Percentiles rank a stretch among this genome's conserved stretches.
phyloP scores from a whole-genome alignment of 2,329 filamentous ascomycete species.

The Fusarium xylarioides region DNA sequence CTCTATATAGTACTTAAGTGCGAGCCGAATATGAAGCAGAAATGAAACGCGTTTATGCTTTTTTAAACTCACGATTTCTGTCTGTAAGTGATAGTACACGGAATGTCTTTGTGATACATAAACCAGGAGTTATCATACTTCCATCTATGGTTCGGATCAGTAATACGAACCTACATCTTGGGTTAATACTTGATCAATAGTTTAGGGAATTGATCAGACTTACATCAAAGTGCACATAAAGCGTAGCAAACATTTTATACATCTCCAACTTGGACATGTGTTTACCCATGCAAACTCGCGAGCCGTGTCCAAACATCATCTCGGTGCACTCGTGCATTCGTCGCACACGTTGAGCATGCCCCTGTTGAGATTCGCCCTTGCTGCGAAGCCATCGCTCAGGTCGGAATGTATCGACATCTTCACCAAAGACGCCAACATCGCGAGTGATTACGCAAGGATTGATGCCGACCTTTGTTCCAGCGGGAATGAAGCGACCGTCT shows the following conservation, averaged over 20 bases:
- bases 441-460: constrained; percentile 30
- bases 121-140: constrained; percentile 34
- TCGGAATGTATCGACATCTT: constrained; percentile 16
- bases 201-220: not conserved
- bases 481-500: constrained; percentile 19
- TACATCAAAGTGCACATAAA: constrained; percentile 28
- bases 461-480: constrained; percentile 19
- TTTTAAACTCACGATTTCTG: not conserved
- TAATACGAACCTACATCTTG: not conserved
- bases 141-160: constrained; percentile 11
- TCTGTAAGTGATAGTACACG: constrained; percentile 17
- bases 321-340: constrained; percentile 29
- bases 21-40: not conserved
- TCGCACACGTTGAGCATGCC: constrained; percentile 2
- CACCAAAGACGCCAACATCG: constrained; percentile 18
- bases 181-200: not conserved
- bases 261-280: constrained; percentile 33
- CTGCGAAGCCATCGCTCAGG: constrained; percentile 25
- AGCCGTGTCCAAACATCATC: constrained; percentile 31
- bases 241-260: constrained; percentile 31
- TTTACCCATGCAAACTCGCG: constrained; percentile 29
- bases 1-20: no score
- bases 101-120: constrained; percentile 34
- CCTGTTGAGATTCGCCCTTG: constrained; percentile 2
- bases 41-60: not conserved